These are phyloP conservation scores for Oidium heveae DNA, from an alignment of 2,329 filamentous ascomycete genomes.

Conservation along the genomic window DNA sequence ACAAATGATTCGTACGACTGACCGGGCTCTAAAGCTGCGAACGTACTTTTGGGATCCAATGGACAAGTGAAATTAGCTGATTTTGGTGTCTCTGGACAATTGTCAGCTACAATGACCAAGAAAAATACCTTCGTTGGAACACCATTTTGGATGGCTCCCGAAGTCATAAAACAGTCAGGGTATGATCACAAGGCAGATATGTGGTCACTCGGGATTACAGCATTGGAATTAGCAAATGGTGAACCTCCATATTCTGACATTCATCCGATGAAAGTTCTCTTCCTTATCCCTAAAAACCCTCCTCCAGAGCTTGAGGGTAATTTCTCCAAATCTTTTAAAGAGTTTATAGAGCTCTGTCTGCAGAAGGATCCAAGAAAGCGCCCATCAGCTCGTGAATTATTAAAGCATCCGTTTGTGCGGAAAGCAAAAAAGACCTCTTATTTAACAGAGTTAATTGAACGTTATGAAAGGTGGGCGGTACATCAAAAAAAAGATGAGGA, in stretches of 20 bases:
- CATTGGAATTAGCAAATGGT: slow-evolving; percentile 70
- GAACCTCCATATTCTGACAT: slow-evolving; percentile 92
- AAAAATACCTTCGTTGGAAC: slow-evolving; percentile 98
- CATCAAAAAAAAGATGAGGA: slow-evolving; percentile 52
- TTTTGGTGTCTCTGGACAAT: slow-evolving; percentile 87
- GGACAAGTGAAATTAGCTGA: slow-evolving; percentile 94
- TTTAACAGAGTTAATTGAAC: slow-evolving; percentile 81
- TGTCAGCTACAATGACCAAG: slow-evolving; percentile 96
- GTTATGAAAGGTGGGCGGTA: slow-evolving; percentile 66
- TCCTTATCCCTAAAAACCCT: slow-evolving; percentile 84
- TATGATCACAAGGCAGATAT: slow-evolving; percentile 97
- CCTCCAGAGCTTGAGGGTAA: slow-evolving; percentile 60
- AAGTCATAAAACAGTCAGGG: slow-evolving; percentile 94
- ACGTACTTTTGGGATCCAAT: slow-evolving; percentile 66
- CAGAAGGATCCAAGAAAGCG: slow-evolving; percentile 74
- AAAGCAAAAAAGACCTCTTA: slow-evolving; percentile 91
- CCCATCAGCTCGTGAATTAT: slow-evolving; percentile 61
- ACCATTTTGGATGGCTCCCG: slow-evolving; percentile 97
- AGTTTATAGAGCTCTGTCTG: slow-evolving; percentile 62
- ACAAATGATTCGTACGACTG: slow-evolving; percentile 1
- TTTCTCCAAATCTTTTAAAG: slow-evolving; percentile 62
- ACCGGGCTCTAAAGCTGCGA: slow-evolving; percentile 40
- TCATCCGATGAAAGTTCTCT: slow-evolving; percentile 94
- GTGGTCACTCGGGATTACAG: slow-evolving; percentile 89
- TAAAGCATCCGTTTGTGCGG: slow-evolving; percentile 75